phyloP scores from a whole-genome alignment of 305 asterid species.

The Fraxinus velutina region DNA sequence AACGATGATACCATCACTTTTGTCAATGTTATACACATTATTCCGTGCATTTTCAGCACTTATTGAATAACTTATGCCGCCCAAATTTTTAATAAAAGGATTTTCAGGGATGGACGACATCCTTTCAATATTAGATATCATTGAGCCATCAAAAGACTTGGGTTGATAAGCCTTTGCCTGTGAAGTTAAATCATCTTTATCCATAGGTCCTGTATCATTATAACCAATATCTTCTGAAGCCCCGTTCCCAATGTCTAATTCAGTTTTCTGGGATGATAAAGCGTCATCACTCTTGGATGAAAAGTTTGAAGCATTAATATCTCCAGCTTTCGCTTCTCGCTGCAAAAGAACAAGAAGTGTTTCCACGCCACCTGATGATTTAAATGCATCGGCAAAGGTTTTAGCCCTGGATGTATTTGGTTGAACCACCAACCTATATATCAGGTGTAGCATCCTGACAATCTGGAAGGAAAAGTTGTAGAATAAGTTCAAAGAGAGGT shows the following conservation, averaged over 20 bases:
- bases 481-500: slow-evolving; percentile 23
- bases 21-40: slow-evolving; percentile 86
- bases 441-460: slow-evolving; percentile 84
- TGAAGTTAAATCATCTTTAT: slow-evolving; percentile 39
- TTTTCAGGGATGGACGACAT: slow-evolving; percentile 61
- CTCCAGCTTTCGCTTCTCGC: slow-evolving; percentile 94
- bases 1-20: slow-evolving; percentile 73
- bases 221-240: slow-evolving; percentile 29
- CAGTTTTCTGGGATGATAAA: slow-evolving; percentile 34
- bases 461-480: slow-evolving; percentile 55
- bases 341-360: slow-evolving; percentile 94
- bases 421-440: slow-evolving; percentile 89
- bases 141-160: slow-evolving; percentile 34
- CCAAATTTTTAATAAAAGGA: slow-evolving; percentile 55
- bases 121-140: slow-evolving; percentile 47
- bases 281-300: slow-evolving; percentile 36
- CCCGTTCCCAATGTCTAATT: slow-evolving; percentile 30
- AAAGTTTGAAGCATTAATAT: slow-evolving; percentile 49
- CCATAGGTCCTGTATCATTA: slow-evolving; percentile 40
- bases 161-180: slow-evolving; percentile 44
- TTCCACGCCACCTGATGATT: slow-evolving; percentile 88
- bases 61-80: slow-evolving; percentile 80
- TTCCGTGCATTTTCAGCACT: slow-evolving; percentile 97
- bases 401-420: slow-evolving; percentile 85
- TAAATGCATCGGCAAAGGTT: slow-evolving; percentile 87